These are phyloP conservation scores for Fagus sylvatica DNA, from an alignment of 306 rosid species.

Conservation along the genomic window DNA sequence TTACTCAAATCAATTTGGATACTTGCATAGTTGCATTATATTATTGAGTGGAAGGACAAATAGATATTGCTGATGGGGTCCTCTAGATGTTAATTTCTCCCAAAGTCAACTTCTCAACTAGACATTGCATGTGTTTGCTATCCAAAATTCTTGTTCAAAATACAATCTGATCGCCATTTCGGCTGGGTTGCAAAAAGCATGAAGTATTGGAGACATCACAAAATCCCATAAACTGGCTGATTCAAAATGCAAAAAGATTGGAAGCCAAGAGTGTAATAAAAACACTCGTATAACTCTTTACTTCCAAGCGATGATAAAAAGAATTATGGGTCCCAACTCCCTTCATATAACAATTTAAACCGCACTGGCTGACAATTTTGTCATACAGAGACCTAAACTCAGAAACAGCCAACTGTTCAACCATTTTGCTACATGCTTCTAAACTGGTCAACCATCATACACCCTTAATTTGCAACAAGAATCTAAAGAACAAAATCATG, in stretches of 20 bases:
- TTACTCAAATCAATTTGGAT: too few relatives aligned
- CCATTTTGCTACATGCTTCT: too few relatives aligned
- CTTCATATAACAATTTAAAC: background rate
- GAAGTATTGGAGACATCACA: background rate
- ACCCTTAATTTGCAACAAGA: conserved; percentile 32
- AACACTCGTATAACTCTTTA: background rate
- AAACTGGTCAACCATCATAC: conserved; percentile 36
- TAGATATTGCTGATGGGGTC: too few relatives aligned
- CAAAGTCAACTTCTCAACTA: too few relatives aligned
- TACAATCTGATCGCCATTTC: too few relatives aligned
- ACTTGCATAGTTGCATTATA: too few relatives aligned
- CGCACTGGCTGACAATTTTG: conserved; percentile 27
- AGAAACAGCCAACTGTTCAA: conserved; percentile 29
- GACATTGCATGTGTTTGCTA: too few relatives aligned
- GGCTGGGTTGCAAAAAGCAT: background rate
- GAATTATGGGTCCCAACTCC: background rate
- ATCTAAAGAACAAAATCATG: conserved; percentile 37
- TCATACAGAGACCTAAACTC: conserved; percentile 33
- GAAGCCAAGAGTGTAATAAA: background rate
- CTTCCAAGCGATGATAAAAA: background rate
- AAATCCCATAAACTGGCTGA: background rate
- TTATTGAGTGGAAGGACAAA: too few relatives aligned
- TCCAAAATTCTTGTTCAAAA: too few relatives aligned
- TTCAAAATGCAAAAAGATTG: background rate
- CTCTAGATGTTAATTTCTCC: background rate